Evolutionary conservation across 331 rosid genomes (phyloP).

Genomic region (Quercus lobata): DNA sequence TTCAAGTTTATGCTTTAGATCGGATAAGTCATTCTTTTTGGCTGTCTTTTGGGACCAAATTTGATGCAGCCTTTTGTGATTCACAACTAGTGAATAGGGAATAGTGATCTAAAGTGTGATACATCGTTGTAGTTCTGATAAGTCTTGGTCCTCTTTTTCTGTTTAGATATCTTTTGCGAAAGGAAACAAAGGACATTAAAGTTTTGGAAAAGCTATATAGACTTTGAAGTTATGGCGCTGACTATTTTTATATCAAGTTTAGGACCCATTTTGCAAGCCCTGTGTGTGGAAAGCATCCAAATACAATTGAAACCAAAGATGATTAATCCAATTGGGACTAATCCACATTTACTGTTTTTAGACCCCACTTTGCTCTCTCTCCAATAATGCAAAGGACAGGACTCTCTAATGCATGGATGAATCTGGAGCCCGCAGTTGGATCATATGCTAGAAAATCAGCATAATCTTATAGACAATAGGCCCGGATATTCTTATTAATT

Average conservation of each 20-base stretch:
- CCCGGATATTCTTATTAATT: constrained; percentile 39
- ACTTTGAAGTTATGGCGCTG: neutral
- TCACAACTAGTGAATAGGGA: neutral
- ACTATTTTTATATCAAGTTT: neutral
- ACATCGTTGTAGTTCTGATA: neutral
- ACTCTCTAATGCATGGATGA: constrained; percentile 38
- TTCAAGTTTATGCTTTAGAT: neutral
- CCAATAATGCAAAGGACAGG: constrained; percentile 55
- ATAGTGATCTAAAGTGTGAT: neutral
- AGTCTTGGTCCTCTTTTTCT: neutral
- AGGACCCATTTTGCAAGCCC: neutral
- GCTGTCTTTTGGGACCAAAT: neutral
- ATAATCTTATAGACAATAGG: constrained; percentile 30
- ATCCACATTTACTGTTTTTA: neutral
- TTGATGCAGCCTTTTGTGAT: constrained; percentile 4
- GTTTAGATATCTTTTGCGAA: neutral
- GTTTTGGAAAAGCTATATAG: neutral
- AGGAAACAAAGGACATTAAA: neutral
- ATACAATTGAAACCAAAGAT: constrained; percentile 4
- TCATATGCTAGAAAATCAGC: constrained; percentile 49
- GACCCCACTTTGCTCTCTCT: constrained; percentile 31
- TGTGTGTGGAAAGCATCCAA: neutral
- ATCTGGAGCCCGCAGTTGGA: constrained; percentile 42
- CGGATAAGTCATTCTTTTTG: neutral
- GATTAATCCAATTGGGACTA: constrained; percentile 19